A percentile compares a stretch with the other conserved stretches of the same genome.
These are phyloP conservation scores for Fusarium falciforme DNA, from an alignment of 2,329 filamentous ascomycete species.

Conservation along the genomic window DNA sequence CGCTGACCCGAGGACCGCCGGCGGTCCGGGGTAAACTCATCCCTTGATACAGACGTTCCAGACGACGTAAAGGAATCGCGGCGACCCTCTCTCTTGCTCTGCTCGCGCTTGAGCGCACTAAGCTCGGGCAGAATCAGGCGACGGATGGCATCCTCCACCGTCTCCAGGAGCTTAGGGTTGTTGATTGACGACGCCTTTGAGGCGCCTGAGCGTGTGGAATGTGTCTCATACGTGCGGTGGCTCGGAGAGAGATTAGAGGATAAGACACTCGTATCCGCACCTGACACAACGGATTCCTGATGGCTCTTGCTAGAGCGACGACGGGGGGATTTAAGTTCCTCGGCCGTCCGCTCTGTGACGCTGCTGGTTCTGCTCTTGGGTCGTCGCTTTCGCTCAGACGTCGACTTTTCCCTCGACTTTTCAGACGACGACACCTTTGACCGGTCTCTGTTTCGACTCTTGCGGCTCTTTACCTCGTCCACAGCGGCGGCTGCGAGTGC, in stretches of 20 bases:
- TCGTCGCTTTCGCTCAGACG: conserved; percentile 57
- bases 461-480: conserved; percentile 58
- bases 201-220: conserved; percentile 62
- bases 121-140: conserved; percentile 91
- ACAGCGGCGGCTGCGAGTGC: conserved; percentile 53
- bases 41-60: conserved; percentile 64
- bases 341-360: conserved; percentile 59
- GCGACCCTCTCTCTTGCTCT: conserved; percentile 79
- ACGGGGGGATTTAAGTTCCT: conserved; percentile 59
- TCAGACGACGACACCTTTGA: conserved; percentile 49
- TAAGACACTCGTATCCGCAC: conserved; percentile 64
- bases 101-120: conserved; percentile 89
- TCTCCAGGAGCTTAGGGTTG: conserved; percentile 90
- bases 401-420: conserved; percentile 58
- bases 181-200: conserved; percentile 85
- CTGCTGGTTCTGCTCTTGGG: conserved; percentile 64
- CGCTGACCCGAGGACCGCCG: conserved; percentile 71
- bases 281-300: conserved; percentile 65
- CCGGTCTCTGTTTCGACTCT: conserved; percentile 59
- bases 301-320: conserved; percentile 64
- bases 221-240: conserved; percentile 67
- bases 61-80: conserved; percentile 73
- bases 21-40: conserved; percentile 69
- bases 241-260: conserved; percentile 65
- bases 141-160: conserved; percentile 92